Evolutionary conservation across 768 basidiomycete species (phyloP).

Genomic region (Russula brevipes): DNA sequence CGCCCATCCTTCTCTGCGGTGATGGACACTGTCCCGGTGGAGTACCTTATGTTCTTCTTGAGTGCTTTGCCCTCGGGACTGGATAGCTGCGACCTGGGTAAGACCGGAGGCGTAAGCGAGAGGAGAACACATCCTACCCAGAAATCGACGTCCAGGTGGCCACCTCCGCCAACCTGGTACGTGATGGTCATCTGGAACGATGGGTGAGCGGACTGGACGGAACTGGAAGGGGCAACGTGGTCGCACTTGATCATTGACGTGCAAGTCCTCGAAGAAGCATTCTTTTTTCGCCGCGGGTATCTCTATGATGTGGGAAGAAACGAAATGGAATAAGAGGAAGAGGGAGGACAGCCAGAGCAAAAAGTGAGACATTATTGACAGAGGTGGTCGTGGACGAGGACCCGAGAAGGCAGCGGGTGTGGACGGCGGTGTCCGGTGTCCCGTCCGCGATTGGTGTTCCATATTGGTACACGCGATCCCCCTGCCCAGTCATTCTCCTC

Average conservation of each 20-base stretch:
- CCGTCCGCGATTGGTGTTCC: conserved; percentile 9
- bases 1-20: conserved; percentile 85
- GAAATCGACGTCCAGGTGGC: conserved; percentile 96
- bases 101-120: neutral
- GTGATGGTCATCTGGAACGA: conserved; percentile 89
- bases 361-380: conserved; percentile 38
- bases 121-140: conserved; percentile 51
- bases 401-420: conserved; percentile 1
- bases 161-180: conserved; percentile 97
- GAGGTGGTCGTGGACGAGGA: neutral
- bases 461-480: conserved; percentile 29
- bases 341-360: conserved; percentile 41
- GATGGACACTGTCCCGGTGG: conserved; percentile 83
- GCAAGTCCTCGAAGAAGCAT: conserved; percentile 95
- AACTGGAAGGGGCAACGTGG: neutral
- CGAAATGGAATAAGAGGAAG: conserved; percentile 33
- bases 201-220: neutral
- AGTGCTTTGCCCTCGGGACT: conserved; percentile 68
- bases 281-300: conserved; percentile 78
- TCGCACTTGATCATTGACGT: conserved; percentile 79
- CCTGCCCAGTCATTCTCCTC: conserved; percentile 24
- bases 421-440: conserved; percentile 15
- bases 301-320: conserved; percentile 64
- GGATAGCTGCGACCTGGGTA: conserved; percentile 51
- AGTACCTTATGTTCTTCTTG: conserved; percentile 77